Base-by-base conservation (phyloP, 305 asterid genomes). In the Fraxinus albicans region DNA sequence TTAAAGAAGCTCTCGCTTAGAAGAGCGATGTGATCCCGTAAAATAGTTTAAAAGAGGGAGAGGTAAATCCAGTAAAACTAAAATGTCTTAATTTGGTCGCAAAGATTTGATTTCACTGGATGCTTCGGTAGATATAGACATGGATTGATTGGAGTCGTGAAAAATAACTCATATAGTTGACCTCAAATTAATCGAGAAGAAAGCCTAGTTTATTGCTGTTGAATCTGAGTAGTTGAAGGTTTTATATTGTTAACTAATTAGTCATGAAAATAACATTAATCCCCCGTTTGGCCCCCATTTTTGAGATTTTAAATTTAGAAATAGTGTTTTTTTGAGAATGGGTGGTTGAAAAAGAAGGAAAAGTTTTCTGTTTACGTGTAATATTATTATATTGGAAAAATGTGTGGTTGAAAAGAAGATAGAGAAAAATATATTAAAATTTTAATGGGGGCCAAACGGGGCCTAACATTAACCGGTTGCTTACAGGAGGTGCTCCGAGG, bases 401-500 rank as follows among this genome's bases (percentile, higher is more conserved):
- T 13, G 7, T 44, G 53, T 47, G 58, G 19, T 47, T 47, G 6
- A 13, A 47, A 47, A 47, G 19, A 47, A 47, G 58, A 47, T 13
- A 44, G 6, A 47, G 5, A 47, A 47, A 44, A 44, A 47, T 47
- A 1, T 47, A 47, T 47, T 47, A 47, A 47, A 47, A 47, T 13
- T 47, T 13, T 47, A 47, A 47, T 47, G 19, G 58, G 55, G 58
- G 58, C 55, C 19, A 47, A 47, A 47, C 58, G 19, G 58, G 7
- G 58, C 58, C 58, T 47, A 70, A 67, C 36, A 67, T 70, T 31
- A 67, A 86, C 38, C 10, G 73, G 69, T 38, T 82, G 87, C 97
- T 95, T 89, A 96, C 99, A 7, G 98, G 97, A 79, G 99, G 99
- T 80, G 98, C 98, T 85, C 98, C 98, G 5, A 92, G 83, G 76